A percentile compares a stretch with the other conserved stretches of the same genome.
phyloP scores from a whole-genome alignment of 768 basidiomycete species.

The Leucogyrophana mollusca region DNA sequence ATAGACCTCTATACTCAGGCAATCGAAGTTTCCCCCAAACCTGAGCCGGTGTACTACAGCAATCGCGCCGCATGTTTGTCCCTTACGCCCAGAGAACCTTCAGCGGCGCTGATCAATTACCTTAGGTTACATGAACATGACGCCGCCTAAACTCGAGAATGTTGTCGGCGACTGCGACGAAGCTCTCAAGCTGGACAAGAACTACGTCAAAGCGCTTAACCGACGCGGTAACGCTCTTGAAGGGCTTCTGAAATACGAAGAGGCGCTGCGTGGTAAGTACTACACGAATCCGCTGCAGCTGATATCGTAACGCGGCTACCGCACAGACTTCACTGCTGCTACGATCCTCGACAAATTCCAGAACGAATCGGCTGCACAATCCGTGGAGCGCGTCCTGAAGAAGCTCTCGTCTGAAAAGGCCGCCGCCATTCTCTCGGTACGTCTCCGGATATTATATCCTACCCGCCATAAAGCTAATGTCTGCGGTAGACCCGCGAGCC shows the following conservation, averaged over 20 bases:
- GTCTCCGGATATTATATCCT: slow-evolving; percentile 13
- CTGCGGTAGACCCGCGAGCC: slow-evolving; percentile 68
- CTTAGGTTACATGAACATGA: slow-evolving; percentile 87
- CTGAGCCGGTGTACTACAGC: slow-evolving; percentile 92
- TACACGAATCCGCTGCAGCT: neutral
- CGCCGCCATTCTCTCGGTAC: slow-evolving; percentile 65
- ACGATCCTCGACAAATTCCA: slow-evolving; percentile 94
- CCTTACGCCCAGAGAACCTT: neutral
- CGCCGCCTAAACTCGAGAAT: slow-evolving; percentile 76
- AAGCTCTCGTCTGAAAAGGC: slow-evolving; percentile 74
- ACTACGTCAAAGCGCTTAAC: slow-evolving; percentile 90
- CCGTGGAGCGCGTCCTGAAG: slow-evolving; percentile 93
- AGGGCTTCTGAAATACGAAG: slow-evolving; percentile 66
- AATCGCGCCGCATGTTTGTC: slow-evolving; percentile 93
- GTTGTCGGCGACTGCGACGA: slow-evolving; percentile 88
- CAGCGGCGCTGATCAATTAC: neutral
- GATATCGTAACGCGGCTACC: neutral
- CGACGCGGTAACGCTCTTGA: slow-evolving; percentile 87
- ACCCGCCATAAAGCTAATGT: neutral
- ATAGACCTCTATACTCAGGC: slow-evolving; percentile 71
- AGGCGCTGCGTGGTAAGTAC: slow-evolving; percentile 72
- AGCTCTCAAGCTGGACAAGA: slow-evolving; percentile 78
- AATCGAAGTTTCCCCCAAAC: slow-evolving; percentile 69
- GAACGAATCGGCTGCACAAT: slow-evolving; percentile 70
- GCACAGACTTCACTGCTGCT: slow-evolving; percentile 89